Percentiles rank a stretch among this genome's conserved stretches.
Evolutionary conservation across 1,284 basidiomycete species (phyloP).

Genomic region (Coniferiporia weirii): DNA sequence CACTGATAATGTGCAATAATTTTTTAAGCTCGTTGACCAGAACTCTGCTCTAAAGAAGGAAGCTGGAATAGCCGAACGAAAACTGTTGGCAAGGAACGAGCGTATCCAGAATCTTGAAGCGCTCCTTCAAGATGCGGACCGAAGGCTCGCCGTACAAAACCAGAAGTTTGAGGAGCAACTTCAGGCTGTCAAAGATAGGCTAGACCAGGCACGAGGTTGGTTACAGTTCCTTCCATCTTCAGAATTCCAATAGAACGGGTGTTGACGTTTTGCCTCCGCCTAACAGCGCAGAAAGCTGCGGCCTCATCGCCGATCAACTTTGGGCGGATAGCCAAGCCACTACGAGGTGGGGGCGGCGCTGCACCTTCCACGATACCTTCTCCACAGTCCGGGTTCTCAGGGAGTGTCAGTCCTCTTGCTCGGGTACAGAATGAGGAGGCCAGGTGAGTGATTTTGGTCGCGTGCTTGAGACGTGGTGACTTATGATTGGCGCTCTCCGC

Average conservation of each 20-base stretch:
- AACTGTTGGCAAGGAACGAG: constrained; percentile 93
- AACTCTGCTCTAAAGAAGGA: constrained; percentile 98
- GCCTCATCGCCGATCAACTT: constrained; percentile 70
- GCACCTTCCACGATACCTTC: constrained; percentile 36
- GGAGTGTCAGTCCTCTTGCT: constrained; percentile 54
- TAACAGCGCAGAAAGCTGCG: constrained; percentile 71
- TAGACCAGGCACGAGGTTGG: constrained; percentile 89
- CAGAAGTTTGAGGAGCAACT: constrained; percentile 94
- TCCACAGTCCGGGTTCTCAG: constrained; percentile 39
- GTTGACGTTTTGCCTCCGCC: neutral
- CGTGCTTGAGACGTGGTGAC: constrained; percentile 7
- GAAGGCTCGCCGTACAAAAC: constrained; percentile 86
- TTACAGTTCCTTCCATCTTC: constrained; percentile 14
- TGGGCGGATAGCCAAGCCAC: constrained; percentile 93
- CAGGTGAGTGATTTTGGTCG: constrained; percentile 49
- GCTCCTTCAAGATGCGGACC: constrained; percentile 89
- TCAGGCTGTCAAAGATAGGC: constrained; percentile 84
- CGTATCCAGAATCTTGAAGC: constrained; percentile 95
- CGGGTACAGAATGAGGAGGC: constrained; percentile 75
- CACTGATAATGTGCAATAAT: constrained; percentile 18
- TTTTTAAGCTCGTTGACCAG: constrained; percentile 88
- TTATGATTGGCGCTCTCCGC: constrained; percentile 7
- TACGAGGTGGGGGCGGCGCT: constrained; percentile 84
- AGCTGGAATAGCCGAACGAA: constrained; percentile 93
- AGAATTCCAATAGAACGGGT: neutral